Conservation (phyloP, 2,329 filamentous ascomycete species). For the Sclerotinia glacialis region DNA sequence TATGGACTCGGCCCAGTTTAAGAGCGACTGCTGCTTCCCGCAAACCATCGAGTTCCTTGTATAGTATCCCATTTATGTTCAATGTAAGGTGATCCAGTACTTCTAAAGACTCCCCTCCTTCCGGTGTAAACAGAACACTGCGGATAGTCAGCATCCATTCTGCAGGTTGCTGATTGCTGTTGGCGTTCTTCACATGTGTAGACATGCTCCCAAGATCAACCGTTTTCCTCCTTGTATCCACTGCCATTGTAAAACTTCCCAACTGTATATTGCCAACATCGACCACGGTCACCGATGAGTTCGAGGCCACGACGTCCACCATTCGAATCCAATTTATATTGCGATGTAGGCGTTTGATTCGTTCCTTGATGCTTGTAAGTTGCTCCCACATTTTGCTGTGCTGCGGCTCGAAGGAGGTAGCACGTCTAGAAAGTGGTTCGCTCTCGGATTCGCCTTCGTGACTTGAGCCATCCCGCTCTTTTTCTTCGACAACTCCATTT, state of each 20-base stretch:
- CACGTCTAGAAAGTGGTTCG: slow-evolving; percentile 28
- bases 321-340: slow-evolving; percentile 85
- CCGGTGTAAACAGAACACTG: slow-evolving; percentile 83
- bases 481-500: slow-evolving; percentile 34
- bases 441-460: slow-evolving; percentile 28
- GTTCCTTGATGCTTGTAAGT: slow-evolving; percentile 76
- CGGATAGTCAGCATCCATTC: slow-evolving; percentile 90
- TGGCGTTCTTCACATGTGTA: slow-evolving; percentile 68
- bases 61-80: slow-evolving; percentile 88
- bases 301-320: slow-evolving; percentile 83
- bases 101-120: slow-evolving; percentile 81
- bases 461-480: slow-evolving; percentile 27
- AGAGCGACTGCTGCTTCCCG: slow-evolving; percentile 86
- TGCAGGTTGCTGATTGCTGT: slow-evolving; percentile 67
- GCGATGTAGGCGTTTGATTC: slow-evolving; percentile 79
- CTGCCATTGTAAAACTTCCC: slow-evolving; percentile 77
- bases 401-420: slow-evolving; percentile 37
- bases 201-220: slow-evolving; percentile 89
- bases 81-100: slow-evolving; percentile 82
- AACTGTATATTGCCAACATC: slow-evolving; percentile 84
- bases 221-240: slow-evolving; percentile 89
- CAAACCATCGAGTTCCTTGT: slow-evolving; percentile 80
- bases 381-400: slow-evolving; percentile 77
- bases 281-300: slow-evolving; percentile 71
- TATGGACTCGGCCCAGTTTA: slow-evolving; percentile 84